A percentile compares a stretch with the other conserved stretches of the same genome.
Conservation (phyloP, 106 monocot genomes). For the Triglochin maritima region DNA sequence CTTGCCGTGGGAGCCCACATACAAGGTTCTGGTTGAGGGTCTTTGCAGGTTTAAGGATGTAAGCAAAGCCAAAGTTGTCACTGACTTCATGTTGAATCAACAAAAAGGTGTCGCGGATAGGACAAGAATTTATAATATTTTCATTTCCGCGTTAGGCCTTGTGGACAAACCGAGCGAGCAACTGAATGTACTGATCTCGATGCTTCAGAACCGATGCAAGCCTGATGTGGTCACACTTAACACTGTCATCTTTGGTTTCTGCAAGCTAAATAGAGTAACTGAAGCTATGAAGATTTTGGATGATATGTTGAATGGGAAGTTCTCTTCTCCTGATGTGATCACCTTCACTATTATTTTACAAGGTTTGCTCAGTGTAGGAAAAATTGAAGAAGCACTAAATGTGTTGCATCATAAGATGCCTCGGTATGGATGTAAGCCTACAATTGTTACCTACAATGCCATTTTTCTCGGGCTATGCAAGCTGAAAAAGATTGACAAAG, state of each 20-base stretch:
- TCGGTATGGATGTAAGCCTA: slow-evolving; percentile 38
- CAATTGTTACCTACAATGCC: slow-evolving; percentile 57
- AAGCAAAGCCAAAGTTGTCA: slow-evolving; percentile 56
- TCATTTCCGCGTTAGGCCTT: slow-evolving; percentile 43
- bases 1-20: slow-evolving; percentile 41
- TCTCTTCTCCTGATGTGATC: slow-evolving; percentile 75
- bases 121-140: slow-evolving; percentile 69
- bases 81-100: slow-evolving; percentile 62
- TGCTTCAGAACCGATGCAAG: slow-evolving; percentile 69
- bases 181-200: slow-evolving; percentile 60
- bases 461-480: slow-evolving; percentile 52
- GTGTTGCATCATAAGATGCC: slow-evolving; percentile 40
- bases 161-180: slow-evolving; percentile 70
- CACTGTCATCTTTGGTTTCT: slow-evolving; percentile 86
- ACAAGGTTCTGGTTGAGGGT: slow-evolving; percentile 56
- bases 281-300: slow-evolving; percentile 68
- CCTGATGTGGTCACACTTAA: slow-evolving; percentile 82
- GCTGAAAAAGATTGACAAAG: slow-evolving; percentile 32
- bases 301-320: slow-evolving; percentile 74
- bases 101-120: slow-evolving; percentile 19
- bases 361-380: slow-evolving; percentile 47
- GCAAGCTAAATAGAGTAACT: slow-evolving; percentile 43
- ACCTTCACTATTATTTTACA: slow-evolving; percentile 67
- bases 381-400: slow-evolving; percentile 50
- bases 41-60: slow-evolving; percentile 66